Evolutionary conservation across 768 basidiomycete species (phyloP).

Genomic region (Boletus speciosus): DNA sequence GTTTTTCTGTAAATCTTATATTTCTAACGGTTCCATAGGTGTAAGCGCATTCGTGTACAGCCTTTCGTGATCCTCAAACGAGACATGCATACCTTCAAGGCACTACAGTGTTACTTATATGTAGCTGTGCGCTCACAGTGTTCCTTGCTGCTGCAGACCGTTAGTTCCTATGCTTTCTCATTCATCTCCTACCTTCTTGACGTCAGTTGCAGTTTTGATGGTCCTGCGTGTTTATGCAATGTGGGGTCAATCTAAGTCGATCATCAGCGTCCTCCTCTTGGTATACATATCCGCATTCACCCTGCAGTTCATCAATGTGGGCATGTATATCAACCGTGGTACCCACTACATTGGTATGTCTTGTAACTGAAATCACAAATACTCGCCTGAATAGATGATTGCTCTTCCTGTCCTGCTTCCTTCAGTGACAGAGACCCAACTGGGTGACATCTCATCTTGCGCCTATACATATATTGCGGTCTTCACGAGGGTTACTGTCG

Average conservation of each 20-base stretch:
- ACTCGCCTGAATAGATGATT: not conserved
- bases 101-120: not conserved
- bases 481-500: not conserved
- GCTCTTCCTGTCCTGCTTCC: not conserved
- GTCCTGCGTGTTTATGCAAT: slow-evolving; percentile 6
- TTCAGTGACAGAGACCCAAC: not conserved
- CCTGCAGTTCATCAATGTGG: not conserved
- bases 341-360: not conserved
- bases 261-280: slow-evolving; percentile 1
- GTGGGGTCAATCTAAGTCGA: not conserved
- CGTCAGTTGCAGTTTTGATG: slow-evolving; percentile 1
- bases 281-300: not conserved
- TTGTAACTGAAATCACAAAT: not conserved
- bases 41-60: not conserved
- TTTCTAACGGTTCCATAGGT: not conserved
- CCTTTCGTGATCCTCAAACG: not conserved
- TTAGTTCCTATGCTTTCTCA: not conserved
- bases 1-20: not conserved
- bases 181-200: not conserved
- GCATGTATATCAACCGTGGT: not conserved
- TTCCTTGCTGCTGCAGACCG: slow-evolving; percentile 7
- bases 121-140: not conserved
- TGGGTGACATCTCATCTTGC: not conserved
- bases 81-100: not conserved
- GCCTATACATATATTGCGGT: not conserved